Conservation (phyloP, 768 basidiomycete genomes). For the Russula emetica region DNA sequence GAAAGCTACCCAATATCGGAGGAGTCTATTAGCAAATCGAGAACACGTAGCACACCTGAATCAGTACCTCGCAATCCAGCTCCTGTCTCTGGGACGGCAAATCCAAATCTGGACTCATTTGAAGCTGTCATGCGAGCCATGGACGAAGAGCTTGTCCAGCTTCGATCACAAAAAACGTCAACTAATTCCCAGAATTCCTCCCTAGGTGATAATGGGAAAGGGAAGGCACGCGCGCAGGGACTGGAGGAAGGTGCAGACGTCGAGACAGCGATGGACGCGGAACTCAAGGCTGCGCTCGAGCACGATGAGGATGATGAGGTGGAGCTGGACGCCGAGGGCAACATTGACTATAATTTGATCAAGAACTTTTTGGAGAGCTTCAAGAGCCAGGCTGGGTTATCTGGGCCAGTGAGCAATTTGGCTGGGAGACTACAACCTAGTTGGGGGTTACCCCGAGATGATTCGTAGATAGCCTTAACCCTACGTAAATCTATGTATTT, state of each 20-base stretch:
- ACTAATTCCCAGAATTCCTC: conserved; percentile 8
- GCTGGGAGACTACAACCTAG: conserved; percentile 77
- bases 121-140: conserved; percentile 96
- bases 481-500: conserved; percentile 8
- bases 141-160: conserved; percentile 72
- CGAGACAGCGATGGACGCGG: conserved; percentile 86
- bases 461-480: conserved; percentile 27
- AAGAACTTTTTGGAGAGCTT: conserved; percentile 97
- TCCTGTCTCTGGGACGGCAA: conserved; percentile 39
- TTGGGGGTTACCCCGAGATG: conserved; percentile 71
- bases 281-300: conserved; percentile 62
- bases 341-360: conserved; percentile 84
- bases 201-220: conserved; percentile 41
- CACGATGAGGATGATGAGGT: conserved; percentile 55
- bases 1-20: conserved; percentile 19
- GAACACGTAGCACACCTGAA: neutral
- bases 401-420: conserved; percentile 89
- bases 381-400: conserved; percentile 82
- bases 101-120: conserved; percentile 83
- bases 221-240: conserved; percentile 39
- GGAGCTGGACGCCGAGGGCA: conserved; percentile 41
- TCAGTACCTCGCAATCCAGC: conserved; percentile 27
- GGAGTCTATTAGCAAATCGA: neutral
- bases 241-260: conserved; percentile 59
- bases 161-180: conserved; percentile 34